Evolutionary conservation across 768 basidiomycete genomes (phyloP).

Genomic region (Clathrus columnatus): DNA sequence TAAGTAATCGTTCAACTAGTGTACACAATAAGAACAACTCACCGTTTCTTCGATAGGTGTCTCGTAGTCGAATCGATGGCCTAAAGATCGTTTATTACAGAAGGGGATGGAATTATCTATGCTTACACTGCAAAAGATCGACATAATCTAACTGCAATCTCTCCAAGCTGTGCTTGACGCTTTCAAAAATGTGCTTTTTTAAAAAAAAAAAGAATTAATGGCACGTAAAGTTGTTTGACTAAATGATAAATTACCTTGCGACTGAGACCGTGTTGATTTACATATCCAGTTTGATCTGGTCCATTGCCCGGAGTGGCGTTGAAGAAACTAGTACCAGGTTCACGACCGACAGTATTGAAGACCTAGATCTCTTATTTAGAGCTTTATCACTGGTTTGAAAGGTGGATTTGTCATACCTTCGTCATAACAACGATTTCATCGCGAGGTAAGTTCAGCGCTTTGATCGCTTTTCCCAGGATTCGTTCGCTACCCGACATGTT

Average conservation of each 20-base stretch:
- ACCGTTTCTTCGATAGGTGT: slow-evolving; percentile 35
- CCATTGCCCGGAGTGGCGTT: not conserved
- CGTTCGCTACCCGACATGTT: too few species aligned
- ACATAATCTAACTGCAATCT: slow-evolving; percentile 38
- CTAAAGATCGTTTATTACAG: slow-evolving; percentile 11
- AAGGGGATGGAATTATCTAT: not conserved
- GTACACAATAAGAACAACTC: not conserved
- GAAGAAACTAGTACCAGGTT: slow-evolving; percentile 12
- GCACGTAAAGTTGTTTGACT: not conserved
- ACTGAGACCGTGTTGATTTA: slow-evolving; percentile 43
- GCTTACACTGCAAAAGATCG: slow-evolving; percentile 35
- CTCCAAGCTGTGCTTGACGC: slow-evolving; percentile 32
- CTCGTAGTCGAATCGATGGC: slow-evolving; percentile 33
- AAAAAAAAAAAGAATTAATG: not conserved
- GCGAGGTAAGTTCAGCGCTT: slow-evolving; percentile 34
- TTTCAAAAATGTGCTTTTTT: slow-evolving; percentile 39
- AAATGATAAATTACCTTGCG: slow-evolving; percentile 28
- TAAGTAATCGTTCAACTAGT: not conserved
- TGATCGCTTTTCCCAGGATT: slow-evolving; percentile 39
- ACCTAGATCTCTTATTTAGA: slow-evolving; percentile 20
- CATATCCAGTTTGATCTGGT: slow-evolving; percentile 31
- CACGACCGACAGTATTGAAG: slow-evolving; percentile 14
- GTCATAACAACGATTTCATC: slow-evolving; percentile 45
- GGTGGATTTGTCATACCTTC: slow-evolving; percentile 22
- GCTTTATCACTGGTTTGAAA: not conserved